These are phyloP conservation scores for Gnomoniopsis sp. DNA, from an alignment of 2,329 filamentous ascomycete species.

Conservation along the genomic window DNA sequence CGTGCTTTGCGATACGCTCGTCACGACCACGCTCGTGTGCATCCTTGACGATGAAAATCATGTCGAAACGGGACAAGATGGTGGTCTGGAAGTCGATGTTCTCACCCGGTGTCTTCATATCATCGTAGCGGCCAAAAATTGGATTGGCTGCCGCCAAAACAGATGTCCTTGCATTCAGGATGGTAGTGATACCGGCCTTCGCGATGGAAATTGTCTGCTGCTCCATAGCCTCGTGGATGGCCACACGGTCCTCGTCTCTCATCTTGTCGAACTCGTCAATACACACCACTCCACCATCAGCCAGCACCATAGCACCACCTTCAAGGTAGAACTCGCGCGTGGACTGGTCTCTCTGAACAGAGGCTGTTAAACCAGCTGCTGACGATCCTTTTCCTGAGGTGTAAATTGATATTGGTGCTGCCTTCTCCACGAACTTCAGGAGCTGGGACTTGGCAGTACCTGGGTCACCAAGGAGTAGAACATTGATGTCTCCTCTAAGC, in stretches of 20 bases:
- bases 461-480: conserved; percentile 91
- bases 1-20: conserved; percentile 91
- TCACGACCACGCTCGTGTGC: conserved; percentile 88
- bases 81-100: conserved; percentile 99
- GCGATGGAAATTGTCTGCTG: conserved; percentile 99
- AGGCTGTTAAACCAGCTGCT: conserved; percentile 93
- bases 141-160: conserved; percentile 95
- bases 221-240: conserved; percentile 99
- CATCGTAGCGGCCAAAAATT: conserved; percentile 96
- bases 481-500: conserved; percentile 95
- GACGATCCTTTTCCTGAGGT: conserved; percentile 98
- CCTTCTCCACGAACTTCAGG: conserved; percentile 95
- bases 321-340: conserved; percentile 97
- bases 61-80: conserved; percentile 96
- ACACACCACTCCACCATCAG: conserved; percentile 93
- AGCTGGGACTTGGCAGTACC: conserved; percentile 98
- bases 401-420: conserved; percentile 94
- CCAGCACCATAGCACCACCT: conserved; percentile 96
- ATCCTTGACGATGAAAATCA: conserved; percentile 99
- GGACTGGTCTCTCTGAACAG: conserved; percentile 86
- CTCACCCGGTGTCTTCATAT: conserved; percentile 94
- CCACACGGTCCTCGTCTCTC: conserved; percentile 95
- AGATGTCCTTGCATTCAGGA: conserved; percentile 91
- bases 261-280: conserved; percentile 99
- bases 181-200: conserved; percentile 97